Base-by-base conservation (phyloP, 75 land plant genomes). In the Picea sitchensis region DNA sequence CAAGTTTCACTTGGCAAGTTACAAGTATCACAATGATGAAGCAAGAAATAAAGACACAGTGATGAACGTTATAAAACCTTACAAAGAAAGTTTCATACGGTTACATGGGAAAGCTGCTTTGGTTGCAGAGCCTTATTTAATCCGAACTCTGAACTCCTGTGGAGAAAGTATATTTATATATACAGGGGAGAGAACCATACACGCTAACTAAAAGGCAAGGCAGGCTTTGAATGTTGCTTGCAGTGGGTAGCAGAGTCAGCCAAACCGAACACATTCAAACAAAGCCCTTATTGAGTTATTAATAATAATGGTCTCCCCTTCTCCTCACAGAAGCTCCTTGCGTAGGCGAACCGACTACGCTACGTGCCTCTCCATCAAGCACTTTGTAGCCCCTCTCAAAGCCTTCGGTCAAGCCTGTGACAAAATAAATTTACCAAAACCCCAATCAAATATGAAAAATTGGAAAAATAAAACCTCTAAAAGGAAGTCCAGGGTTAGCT, bases 341-440 rank as follows among this genome's bases (percentile, higher is more conserved):
- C 54, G 73, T 8, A 71, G 73, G 3, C 73, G 73, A 71, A 44
- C 54, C 0, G 73, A 26, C 54, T 71, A 54, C 54, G n/a, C 51
- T n/a, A 20, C 73, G 21, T 38, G 54, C 36, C 44, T 71, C 51
- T n/a, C 73, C 73, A 71, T 71, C 23, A 71, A 12, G n/a, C 18
- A 71, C 54, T 41, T 71, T 0, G 73, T 38, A 38, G 73, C 73
- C 54, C 73, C 73, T 69, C 73, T 38, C 8, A 69, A 38, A 2
- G 73, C 73, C 51, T 69, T 69, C 7, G 5, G 73, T 51, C 73
- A 69, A 17, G 51, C 73, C 73, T 38, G 73, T 36, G 7, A 34
- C 44, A 41, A 41, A 41, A 41, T 3, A 41, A 41, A 41, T 41
- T 41, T 4, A 41, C 2, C 68, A 64, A 67, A 67, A 31, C 71